Conservation (phyloP, 345 rosid genomes). For the Rhodamnia rubescens region DNA sequence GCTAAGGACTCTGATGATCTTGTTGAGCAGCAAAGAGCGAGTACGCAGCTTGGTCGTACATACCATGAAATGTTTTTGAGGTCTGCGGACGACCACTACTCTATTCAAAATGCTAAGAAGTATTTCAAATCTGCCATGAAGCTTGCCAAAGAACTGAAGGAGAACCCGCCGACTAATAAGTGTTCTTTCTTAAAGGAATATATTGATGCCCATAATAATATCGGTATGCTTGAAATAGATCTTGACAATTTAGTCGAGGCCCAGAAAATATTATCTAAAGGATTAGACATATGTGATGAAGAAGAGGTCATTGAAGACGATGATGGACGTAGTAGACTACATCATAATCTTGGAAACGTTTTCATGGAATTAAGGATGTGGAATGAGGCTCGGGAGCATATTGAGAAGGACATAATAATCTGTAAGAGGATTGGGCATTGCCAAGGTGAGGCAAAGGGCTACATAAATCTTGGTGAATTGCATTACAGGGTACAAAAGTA, state of each 20-base stretch:
- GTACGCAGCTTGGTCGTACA: slow-evolving; percentile 91
- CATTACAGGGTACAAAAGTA: slow-evolving; percentile 68
- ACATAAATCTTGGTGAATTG: slow-evolving; percentile 85
- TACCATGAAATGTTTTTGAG: slow-evolving; percentile 57
- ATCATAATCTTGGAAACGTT: slow-evolving; percentile 83
- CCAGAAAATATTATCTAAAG: slow-evolving; percentile 36
- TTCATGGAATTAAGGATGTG: slow-evolving; percentile 61
- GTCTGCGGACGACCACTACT: slow-evolving; percentile 54
- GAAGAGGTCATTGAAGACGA: slow-evolving; percentile 72
- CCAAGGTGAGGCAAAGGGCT: slow-evolving; percentile 96
- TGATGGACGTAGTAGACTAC: slow-evolving; percentile 79
- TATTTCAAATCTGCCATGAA: slow-evolving; percentile 76
- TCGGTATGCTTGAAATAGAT: slow-evolving; percentile 84
- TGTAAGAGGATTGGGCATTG: slow-evolving; percentile 60
- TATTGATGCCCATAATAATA: slow-evolving; percentile 83
- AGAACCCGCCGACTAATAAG: slow-evolving; percentile 40
- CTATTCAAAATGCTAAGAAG: slow-evolving; percentile 69
- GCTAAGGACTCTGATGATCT: slow-evolving; percentile 60
- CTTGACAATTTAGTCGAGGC: slow-evolving; percentile 82
- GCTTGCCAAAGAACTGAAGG: slow-evolving; percentile 54
- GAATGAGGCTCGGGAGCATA: slow-evolving; percentile 62
- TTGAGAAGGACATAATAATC: slow-evolving; percentile 68
- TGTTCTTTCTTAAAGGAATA: slow-evolving; percentile 73
- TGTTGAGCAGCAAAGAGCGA: slow-evolving; percentile 89
- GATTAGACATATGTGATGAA: slow-evolving; percentile 73